These are phyloP conservation scores for Bondarzewia mesenterica DNA, from an alignment of 1,284 basidiomycete species.

Conservation along the genomic window DNA sequence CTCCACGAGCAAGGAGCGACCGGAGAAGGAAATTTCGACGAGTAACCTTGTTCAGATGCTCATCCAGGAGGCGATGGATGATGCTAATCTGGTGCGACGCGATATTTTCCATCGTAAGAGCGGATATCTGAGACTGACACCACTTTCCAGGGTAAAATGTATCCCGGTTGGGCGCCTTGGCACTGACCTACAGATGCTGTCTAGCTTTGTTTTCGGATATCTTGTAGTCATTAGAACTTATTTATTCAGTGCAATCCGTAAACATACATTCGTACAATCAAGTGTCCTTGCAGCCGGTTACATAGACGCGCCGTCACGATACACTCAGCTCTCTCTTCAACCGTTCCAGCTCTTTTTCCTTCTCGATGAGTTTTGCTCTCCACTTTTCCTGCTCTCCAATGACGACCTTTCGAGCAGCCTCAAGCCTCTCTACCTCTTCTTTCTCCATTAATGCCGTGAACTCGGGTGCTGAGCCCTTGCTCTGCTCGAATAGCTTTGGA, in stretches of 20 bases:
- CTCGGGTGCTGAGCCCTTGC: slow-evolving; percentile 58
- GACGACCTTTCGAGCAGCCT: slow-evolving; percentile 68
- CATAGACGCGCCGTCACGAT: too few species aligned
- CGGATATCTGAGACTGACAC: slow-evolving; percentile 2
- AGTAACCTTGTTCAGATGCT: slow-evolving; percentile 85
- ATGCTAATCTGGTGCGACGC: slow-evolving; percentile 61
- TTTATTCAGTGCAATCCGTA: background rate
- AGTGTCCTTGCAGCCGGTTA: too few species aligned
- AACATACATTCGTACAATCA: slow-evolving; percentile 3
- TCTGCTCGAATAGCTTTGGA: slow-evolving; percentile 54
- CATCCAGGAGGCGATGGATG: slow-evolving; percentile 80
- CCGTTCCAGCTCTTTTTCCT: slow-evolving; percentile 61
- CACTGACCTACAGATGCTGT: slow-evolving; percentile 33
- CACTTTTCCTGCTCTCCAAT: slow-evolving; percentile 56
- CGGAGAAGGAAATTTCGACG: slow-evolving; percentile 65
- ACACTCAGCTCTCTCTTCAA: slow-evolving; percentile 45
- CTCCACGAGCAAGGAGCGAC: slow-evolving; percentile 41
- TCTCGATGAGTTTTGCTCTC: slow-evolving; percentile 55
- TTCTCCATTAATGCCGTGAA: slow-evolving; percentile 79
- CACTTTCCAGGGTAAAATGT: slow-evolving; percentile 58
- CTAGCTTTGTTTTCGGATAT: slow-evolving; percentile 3
- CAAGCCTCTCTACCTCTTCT: slow-evolving; percentile 77
- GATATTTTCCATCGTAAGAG: background rate
- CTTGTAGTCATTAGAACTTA: slow-evolving; percentile 11
- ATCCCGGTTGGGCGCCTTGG: slow-evolving; percentile 83